These are phyloP conservation scores for Apiotrichum laibachii DNA, from an alignment of 1,284 basidiomycete species.

Conservation along the genomic window DNA sequence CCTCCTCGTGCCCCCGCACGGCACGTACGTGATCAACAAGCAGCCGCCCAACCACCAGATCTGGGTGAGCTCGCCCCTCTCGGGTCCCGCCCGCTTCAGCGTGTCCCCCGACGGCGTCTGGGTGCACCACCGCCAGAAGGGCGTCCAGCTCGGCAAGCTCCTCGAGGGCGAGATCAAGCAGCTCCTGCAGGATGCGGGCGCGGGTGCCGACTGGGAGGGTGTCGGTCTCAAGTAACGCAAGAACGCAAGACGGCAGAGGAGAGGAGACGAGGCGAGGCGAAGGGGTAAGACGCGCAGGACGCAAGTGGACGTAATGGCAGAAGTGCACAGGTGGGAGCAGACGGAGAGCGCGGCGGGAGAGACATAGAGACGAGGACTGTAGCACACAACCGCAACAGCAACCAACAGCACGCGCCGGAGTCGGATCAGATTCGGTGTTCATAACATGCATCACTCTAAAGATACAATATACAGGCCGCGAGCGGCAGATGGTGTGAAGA, in stretches of 20 bases:
- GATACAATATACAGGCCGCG: neutral
- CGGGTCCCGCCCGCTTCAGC: slow-evolving; percentile 87
- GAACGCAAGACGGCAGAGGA: neutral
- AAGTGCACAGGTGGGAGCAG: too few relatives aligned
- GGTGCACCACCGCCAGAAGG: slow-evolving; percentile 69
- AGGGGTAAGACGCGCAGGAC: neutral
- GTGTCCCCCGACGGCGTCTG: slow-evolving; percentile 59
- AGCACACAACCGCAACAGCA: too few relatives aligned
- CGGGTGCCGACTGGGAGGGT: slow-evolving; percentile 41
- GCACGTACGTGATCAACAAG: slow-evolving; percentile 99
- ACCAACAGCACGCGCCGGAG: too few relatives aligned
- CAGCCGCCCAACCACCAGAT: slow-evolving; percentile 99
- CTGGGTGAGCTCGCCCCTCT: slow-evolving; percentile 90
- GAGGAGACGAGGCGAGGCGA: neutral
- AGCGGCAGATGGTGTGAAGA: too few relatives aligned
- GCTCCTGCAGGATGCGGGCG: slow-evolving; percentile 57
- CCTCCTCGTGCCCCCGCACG: slow-evolving; percentile 72
- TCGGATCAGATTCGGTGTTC: too few relatives aligned
- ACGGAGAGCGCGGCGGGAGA: too few relatives aligned
- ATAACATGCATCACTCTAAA: slow-evolving; percentile 4
- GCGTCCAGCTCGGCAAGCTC: slow-evolving; percentile 61
- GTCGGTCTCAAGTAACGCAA: slow-evolving; percentile 34
- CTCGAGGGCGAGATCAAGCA: slow-evolving; percentile 56
- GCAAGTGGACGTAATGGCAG: neutral
- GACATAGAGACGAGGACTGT: too few relatives aligned